phyloP scores from a whole-genome alignment of 2,329 filamentous ascomycete genomes.

The Intubia oerlemansii region DNA sequence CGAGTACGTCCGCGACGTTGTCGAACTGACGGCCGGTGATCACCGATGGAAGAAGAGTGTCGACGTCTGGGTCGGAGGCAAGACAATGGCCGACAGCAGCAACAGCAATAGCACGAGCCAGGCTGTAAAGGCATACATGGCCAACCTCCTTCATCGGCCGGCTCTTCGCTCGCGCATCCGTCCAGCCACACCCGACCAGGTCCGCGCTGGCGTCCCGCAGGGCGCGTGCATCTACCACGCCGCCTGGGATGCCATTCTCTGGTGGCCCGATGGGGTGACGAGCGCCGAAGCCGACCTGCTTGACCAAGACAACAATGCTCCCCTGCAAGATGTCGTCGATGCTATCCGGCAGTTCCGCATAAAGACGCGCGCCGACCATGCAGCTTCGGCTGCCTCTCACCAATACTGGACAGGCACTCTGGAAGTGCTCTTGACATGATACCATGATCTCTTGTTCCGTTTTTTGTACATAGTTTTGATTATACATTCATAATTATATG shows the following conservation, averaged over 20 bases:
- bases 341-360: slow-evolving; percentile 19
- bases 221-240: slow-evolving; percentile 23
- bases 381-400: not conserved
- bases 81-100: too few species aligned
- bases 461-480: too few species aligned
- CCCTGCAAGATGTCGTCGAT: slow-evolving; percentile 20
- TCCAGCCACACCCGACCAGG: slow-evolving; percentile 26
- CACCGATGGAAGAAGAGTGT: slow-evolving; percentile 8
- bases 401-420: slow-evolving; percentile 18
- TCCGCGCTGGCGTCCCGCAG: slow-evolving; percentile 25
- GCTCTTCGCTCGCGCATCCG: slow-evolving; percentile 17
- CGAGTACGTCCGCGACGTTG: slow-evolving; percentile 9
- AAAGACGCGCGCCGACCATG: slow-evolving; percentile 13
- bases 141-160: slow-evolving; percentile 16
- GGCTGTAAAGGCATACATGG: slow-evolving; percentile 26
- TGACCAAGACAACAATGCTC: too few species aligned
- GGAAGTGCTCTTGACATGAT: slow-evolving; percentile 13
- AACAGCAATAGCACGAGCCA: too few species aligned
- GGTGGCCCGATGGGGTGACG: too few species aligned
- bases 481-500: too few species aligned
- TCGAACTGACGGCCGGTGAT: slow-evolving; percentile 11
- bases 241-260: slow-evolving; percentile 30
- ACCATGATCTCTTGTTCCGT: too few species aligned
- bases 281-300: too few species aligned
- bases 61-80: slow-evolving; percentile 29